Evolutionary conservation across 768 basidiomycete genomes (phyloP), one percentile per base, ranked within the genome.

Genomic region (Hirschioporus abietinus): DNA sequence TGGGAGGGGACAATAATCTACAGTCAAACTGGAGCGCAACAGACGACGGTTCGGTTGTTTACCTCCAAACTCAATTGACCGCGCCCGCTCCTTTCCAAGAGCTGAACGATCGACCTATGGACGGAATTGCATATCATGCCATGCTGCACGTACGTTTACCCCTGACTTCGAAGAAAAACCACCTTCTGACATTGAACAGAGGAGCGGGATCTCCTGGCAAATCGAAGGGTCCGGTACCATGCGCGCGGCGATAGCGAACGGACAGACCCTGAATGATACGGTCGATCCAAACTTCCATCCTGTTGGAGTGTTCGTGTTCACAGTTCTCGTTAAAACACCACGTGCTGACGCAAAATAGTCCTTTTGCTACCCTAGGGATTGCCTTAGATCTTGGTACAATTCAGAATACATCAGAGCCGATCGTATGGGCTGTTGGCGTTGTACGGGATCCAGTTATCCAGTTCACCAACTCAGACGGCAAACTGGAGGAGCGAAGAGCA

Each of bases 341-440:
- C 12, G 12, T 52, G 20, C 42, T 52, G 42, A 52, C 12, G 3
- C 20, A 4, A 80, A 76, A 76, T 23, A 75, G 86, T 70, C 75
- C 81, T 66, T 88, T 86, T 87, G 82, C 86, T 17, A 86, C 88
- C 10, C 88, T 89, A 69, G 87, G 79, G 7, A 79, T 88, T 63
- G 81, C 86, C 26, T 83, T 83, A 27, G 80, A 88, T 71, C 81
- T 89, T 42, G 87, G 86, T 2, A 77, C 74, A 3, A 75, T 88
- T 61, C 67, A 71, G 24, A 70, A 71, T 10, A 68, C 77, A 7
- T 75, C 79, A 15, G 68, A 72, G 2, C 76, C 81, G 2, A 76
- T 81, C 6, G 75, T 85, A 7, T 82, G 81, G 65, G 76, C 82
- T 1, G 72, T 86, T 27, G 84, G 84, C 23, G 82, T 83, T 69